Evolutionary conservation across 148 eudicot species (phyloP).

Genomic region (Nepenthes mirabilis): DNA sequence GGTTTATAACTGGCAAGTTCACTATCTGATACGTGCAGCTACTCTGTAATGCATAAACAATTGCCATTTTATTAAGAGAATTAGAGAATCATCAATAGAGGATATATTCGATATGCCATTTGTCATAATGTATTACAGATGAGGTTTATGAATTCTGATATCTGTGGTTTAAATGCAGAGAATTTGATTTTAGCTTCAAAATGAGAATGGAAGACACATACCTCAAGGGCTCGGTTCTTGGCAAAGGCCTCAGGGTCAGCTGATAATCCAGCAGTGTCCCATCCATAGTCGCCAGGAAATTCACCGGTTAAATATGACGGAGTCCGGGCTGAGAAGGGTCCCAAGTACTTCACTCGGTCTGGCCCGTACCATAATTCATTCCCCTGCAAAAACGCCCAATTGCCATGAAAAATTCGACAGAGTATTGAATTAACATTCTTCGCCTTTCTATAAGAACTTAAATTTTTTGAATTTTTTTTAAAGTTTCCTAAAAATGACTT

Average conservation of each 20-base stretch:
- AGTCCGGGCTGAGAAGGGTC: constrained; percentile 89
- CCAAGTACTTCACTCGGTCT: constrained; percentile 72
- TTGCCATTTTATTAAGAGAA: too few species aligned
- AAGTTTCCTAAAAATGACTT: too few species aligned
- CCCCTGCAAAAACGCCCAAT: constrained; percentile 22
- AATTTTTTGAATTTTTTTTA: too few species aligned
- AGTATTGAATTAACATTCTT: constrained; percentile 3
- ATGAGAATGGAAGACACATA: constrained; percentile 5
- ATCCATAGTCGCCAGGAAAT: constrained; percentile 84
- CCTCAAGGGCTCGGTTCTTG: constrained; percentile 90
- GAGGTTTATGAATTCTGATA: too few species aligned
- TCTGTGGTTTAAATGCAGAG: background rate
- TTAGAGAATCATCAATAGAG: background rate
- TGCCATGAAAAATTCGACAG: constrained; percentile 1
- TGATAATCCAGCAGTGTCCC: constrained; percentile 92
- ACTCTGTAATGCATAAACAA: too few species aligned
- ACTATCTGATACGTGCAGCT: too few species aligned
- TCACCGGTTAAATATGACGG: constrained; percentile 75
- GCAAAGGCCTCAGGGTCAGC: constrained; percentile 95
- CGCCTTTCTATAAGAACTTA: background rate
- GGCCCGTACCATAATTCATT: constrained; percentile 91
- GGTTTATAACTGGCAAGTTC: too few species aligned
- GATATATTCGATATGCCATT: background rate
- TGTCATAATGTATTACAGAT: background rate
- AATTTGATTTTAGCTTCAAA: background rate